Base-by-base conservation (phyloP, 208 protist genomes). In the Acanthamoeba royreba region DNA sequence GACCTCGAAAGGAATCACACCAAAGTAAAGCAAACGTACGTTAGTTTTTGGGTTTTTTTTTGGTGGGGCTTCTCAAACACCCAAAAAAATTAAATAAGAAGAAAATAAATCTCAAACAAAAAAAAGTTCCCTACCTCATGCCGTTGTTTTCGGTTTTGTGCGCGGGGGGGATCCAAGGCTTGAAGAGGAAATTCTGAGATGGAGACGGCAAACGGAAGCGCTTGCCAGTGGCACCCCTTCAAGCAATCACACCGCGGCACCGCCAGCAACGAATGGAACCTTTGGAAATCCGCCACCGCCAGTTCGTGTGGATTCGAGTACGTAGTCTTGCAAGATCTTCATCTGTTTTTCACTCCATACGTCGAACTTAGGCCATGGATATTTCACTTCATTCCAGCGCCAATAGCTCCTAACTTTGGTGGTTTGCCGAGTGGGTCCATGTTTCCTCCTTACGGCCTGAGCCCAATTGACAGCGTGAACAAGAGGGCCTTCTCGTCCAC, bases 1-100 rank as follows among this genome's bases (percentile, higher is more conserved):
- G 95, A 96, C 31, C 43, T 96, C 19, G 94, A 96, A 28, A 93
- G 94, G 88, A 72, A 88, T 86, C 94, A 95, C 33, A 58, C 63
- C 17, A 94, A 86, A 25, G 92, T 96, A 7, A 96, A 96, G 35
- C 33, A 77, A 92, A 92, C 93, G 43, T 96, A 72, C 86, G 87
- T 69, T 55, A 45, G 7, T 28, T 13, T 47, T 49, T 83, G 31
- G 45, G 53, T 33, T 89, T 61, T 86, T 93, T 83, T 9, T 61
- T 46, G 40, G 61, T 88, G 35, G n/a, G n/a, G n/a, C n/a, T n/a
- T n/a, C n/a, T n/a, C n/a, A n/a, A n/a, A n/a, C n/a, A n/a, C n/a
- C n/a, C n/a, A n/a, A n/a, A n/a, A n/a, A n/a, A n/a, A n/a, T n/a
- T n/a, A n/a, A n/a, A n/a, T n/a, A n/a, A n/a, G n/a, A n/a, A n/a